A percentile compares a stretch with the other conserved stretches of the same genome.
These are phyloP conservation scores for Yamagishiella unicocca DNA, from an alignment of 139 green algal species.

Conservation along the genomic window DNA sequence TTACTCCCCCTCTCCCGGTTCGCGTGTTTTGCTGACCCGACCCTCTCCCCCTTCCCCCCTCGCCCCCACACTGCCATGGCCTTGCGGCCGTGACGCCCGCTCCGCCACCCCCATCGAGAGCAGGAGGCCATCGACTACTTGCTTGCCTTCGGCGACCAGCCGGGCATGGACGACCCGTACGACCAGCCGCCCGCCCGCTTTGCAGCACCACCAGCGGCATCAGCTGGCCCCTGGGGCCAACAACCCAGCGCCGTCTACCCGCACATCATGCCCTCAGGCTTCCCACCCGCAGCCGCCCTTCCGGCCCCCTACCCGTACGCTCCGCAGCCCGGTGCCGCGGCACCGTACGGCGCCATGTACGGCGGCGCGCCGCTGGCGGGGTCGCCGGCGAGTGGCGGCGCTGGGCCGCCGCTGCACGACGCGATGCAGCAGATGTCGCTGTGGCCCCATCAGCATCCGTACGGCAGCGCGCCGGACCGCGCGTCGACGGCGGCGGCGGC, in stretches of 20 bases:
- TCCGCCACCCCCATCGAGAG: background rate
- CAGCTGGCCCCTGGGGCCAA: background rate
- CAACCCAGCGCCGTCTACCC: background rate
- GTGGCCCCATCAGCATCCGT: background rate
- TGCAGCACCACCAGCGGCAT: background rate
- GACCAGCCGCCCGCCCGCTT: background rate
- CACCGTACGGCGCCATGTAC: too few relatives aligned
- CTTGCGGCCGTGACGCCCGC: too few relatives aligned
- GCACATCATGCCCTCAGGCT: background rate
- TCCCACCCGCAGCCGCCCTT: background rate
- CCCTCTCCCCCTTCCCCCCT: too few relatives aligned
- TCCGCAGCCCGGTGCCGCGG: background rate
- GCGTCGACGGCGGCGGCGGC: background rate
- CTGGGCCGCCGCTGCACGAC: background rate
- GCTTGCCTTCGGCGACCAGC: conserved; percentile 59
- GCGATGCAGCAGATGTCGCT: background rate
- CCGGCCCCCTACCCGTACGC: background rate
- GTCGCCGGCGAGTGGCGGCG: too few relatives aligned
- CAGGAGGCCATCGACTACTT: conserved; percentile 65
- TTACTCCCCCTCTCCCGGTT: too few relatives aligned
- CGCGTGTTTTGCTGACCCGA: too few relatives aligned
- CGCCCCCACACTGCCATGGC: too few relatives aligned
- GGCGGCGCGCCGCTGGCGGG: too few relatives aligned
- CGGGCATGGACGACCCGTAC: conserved; percentile 58
- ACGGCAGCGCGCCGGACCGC: background rate